Evolutionary conservation across 2,329 filamentous ascomycete genomes (phyloP), one percentile per base, ranked within the genome.

Genomic region (Colletotrichum graminicola): DNA sequence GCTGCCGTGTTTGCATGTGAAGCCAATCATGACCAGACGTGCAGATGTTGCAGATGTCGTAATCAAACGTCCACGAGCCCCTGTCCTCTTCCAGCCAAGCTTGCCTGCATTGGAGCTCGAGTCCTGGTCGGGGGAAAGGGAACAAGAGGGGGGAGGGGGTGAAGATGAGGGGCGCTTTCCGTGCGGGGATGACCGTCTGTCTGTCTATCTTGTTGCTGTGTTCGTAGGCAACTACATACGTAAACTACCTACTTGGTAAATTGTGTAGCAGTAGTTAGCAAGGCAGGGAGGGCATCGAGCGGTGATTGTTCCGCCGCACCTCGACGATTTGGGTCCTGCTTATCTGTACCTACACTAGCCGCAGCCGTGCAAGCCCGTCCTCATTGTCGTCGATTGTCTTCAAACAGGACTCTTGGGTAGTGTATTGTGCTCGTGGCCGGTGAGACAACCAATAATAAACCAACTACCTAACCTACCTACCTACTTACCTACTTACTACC

Each of bases 1-100:
- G 49, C 56, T 41, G 57, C 64, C 32, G 45, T n/a, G 32, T 51
- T 62, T 59, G 64, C 64, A 71, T 67, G 68, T 67, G 68, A 71
- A 67, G 57, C 49, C 54, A 54, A 62, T 47, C 21, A n/a, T 26
- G 11, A 34, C 12, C 65, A n/a, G 11, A 63, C 57, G n/a, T 49
- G 61, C 45, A 54, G 32, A 59, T 71, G 57, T 63, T 49, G 61
- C 52, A 59, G 39, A 67, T 71, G 64, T 59, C 68, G 64, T 63
- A 67, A 71, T 59, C 43, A 41, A 32, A 67, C 52, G 39, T n/a
- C 36, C n/a, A 62, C 57, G 51, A 71, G 67, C 59, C 68, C 64
- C 57, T 59, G 52, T 7, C 64, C 39, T 29, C 55, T 49, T 61
- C 52, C 52, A 51, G 64, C 64, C 68, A 59, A 71, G 64, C 68